phyloP scores from a whole-genome alignment of 2,329 filamentous ascomycete genomes.

The Fusarium setosum region DNA sequence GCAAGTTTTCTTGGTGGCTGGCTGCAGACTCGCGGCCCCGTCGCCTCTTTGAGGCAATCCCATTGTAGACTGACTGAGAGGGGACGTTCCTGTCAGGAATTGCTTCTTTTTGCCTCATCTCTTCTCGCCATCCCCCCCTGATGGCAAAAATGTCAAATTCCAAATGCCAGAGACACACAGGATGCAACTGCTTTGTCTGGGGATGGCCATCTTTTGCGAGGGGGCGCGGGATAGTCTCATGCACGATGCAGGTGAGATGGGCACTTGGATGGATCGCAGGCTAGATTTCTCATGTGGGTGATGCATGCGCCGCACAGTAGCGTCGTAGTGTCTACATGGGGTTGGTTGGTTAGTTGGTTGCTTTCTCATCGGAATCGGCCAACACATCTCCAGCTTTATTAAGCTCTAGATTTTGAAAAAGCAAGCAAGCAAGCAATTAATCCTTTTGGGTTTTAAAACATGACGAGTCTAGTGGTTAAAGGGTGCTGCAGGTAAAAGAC shows the following conservation, averaged over 20 bases:
- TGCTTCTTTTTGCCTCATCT: neutral
- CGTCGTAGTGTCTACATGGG: constrained; percentile 1
- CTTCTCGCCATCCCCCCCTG: neutral
- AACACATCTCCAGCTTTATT: too few relatives aligned
- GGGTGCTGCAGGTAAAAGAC: neutral
- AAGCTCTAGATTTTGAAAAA: too few relatives aligned
- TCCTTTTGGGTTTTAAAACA: too few relatives aligned
- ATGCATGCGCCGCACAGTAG: constrained; percentile 31
- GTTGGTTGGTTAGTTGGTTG: too few relatives aligned
- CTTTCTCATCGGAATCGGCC: too few relatives aligned
- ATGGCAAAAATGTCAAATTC: constrained; percentile 19
- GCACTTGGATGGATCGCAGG: too few relatives aligned
- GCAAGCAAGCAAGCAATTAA: too few relatives aligned
- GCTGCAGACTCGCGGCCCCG: neutral
- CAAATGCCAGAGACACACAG: constrained; percentile 14
- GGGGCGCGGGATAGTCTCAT: constrained; percentile 32
- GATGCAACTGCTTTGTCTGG: constrained; percentile 2
- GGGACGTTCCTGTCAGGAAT: neutral
- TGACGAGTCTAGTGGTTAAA: neutral
- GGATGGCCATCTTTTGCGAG: too few relatives aligned
- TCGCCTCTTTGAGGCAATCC: neutral
- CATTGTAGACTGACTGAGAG: neutral
- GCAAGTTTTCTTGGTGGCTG: constrained; percentile 12
- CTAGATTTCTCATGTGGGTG: constrained; percentile 26
- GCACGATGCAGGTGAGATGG: constrained; percentile 35